phyloP scores from a whole-genome alignment of 805 yeast genomes.

The Teunomyces aglyptinius region DNA sequence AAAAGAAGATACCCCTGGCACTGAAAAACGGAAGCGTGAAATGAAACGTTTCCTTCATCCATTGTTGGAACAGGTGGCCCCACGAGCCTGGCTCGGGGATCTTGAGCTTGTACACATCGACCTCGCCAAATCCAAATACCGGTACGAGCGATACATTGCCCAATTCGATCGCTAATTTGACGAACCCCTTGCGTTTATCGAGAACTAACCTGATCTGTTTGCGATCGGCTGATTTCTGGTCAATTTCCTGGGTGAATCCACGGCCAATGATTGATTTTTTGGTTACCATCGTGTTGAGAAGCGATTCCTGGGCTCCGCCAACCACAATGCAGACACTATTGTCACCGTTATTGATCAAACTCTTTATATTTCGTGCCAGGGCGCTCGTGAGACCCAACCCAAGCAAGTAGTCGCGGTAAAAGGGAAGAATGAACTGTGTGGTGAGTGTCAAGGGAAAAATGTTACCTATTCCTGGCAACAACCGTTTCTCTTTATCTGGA shows the following conservation, averaged over 20 bases:
- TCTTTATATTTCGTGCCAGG: constrained; percentile 65
- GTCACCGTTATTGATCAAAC: constrained; percentile 57
- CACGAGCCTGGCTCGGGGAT: constrained; percentile 39
- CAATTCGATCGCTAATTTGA: constrained; percentile 76
- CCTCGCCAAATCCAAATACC: constrained; percentile 89
- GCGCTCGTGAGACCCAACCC: constrained; percentile 85
- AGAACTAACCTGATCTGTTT: constrained; percentile 66
- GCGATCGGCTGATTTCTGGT: neutral
- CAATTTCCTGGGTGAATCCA: constrained; percentile 24
- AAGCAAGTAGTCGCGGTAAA: constrained; percentile 81
- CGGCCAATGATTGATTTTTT: constrained; percentile 31
- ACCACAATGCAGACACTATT: constrained; percentile 85
- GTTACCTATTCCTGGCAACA: constrained; percentile 81
- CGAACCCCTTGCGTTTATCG: constrained; percentile 80
- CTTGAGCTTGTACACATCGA: constrained; percentile 48
- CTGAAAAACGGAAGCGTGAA: constrained; percentile 90
- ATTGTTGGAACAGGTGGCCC: constrained; percentile 60
- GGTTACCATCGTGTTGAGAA: constrained; percentile 47
- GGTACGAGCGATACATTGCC: constrained; percentile 85
- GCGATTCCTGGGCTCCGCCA: constrained; percentile 93
- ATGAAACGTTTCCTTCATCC: constrained; percentile 69
- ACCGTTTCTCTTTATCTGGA: constrained; percentile 63
- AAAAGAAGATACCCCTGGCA: constrained; percentile 89
- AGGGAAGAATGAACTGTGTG: constrained; percentile 80
- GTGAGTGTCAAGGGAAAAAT: constrained; percentile 75